phyloP scores from a whole-genome alignment of 164 flowering plant genomes.

The Sextonia rubra region DNA sequence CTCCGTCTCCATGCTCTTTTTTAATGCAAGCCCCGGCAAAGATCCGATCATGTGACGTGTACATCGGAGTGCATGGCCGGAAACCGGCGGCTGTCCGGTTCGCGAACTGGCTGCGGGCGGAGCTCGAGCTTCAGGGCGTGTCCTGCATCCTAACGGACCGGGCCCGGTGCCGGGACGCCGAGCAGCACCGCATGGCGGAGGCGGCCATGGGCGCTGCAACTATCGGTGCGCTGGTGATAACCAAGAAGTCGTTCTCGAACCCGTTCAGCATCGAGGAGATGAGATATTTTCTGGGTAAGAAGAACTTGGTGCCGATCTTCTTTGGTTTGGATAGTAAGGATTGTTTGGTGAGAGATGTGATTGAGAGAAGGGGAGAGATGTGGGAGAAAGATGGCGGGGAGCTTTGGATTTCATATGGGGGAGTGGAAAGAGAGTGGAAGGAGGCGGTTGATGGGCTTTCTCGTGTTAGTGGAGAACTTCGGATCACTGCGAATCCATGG shows the following conservation, averaged over 20 bases:
- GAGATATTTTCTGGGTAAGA: conserved; percentile 56
- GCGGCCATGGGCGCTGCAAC: conserved; percentile 73
- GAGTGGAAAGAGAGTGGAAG: conserved; percentile 83
- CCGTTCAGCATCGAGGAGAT: conserved; percentile 79
- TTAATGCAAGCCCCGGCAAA: conserved; percentile 28
- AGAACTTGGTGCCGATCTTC: conserved; percentile 75
- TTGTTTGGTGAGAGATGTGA: conserved; percentile 69
- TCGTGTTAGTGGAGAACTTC: conserved; percentile 70
- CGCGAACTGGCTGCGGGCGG: conserved; percentile 81
- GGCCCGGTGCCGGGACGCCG: conserved; percentile 56
- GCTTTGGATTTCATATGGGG: conserved; percentile 75
- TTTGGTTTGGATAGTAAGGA: conserved; percentile 75
- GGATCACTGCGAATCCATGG: conserved; percentile 72
- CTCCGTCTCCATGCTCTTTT: conserved; percentile 26
- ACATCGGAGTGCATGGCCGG: conserved; percentile 75
- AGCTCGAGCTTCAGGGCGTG: conserved; percentile 80
- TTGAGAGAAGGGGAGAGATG: conserved; percentile 71
- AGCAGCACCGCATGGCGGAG: conserved; percentile 55
- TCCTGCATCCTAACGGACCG: conserved; percentile 78
- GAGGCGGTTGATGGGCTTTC: conserved; percentile 68
- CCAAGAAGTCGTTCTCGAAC: conserved; percentile 73
- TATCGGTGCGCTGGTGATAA: conserved; percentile 68
- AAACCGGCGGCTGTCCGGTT: conserved; percentile 68
- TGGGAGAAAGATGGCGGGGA: conserved; percentile 91
- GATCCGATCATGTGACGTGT: conserved; percentile 74